Conservation (phyloP, 768 basidiomycete genomes). For the Plicaturopsis crispa region DNA sequence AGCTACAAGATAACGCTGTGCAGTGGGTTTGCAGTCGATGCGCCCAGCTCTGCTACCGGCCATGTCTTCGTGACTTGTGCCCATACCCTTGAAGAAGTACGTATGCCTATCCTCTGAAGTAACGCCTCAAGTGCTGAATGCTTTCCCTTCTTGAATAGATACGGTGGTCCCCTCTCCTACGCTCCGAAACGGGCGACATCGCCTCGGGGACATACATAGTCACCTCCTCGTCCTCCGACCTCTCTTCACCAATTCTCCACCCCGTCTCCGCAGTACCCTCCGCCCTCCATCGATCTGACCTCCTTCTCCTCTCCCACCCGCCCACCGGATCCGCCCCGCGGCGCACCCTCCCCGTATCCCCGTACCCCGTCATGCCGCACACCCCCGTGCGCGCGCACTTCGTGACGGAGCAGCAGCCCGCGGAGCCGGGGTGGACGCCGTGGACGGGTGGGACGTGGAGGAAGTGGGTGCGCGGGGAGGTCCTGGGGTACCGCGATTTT, state of each 20-base stretch:
- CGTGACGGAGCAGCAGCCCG: slow-evolving; percentile 34
- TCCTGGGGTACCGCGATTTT: slow-evolving; percentile 55
- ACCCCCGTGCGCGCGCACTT: slow-evolving; percentile 46
- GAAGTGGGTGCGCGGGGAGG: slow-evolving; percentile 42
- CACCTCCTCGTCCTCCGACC: slow-evolving; percentile 25
- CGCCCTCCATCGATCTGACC: slow-evolving; percentile 51
- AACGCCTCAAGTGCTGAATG: slow-evolving; percentile 1
- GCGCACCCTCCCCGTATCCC: slow-evolving; percentile 49
- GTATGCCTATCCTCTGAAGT: slow-evolving; percentile 5
- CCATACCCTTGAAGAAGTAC: slow-evolving; percentile 57
- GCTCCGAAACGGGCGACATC: slow-evolving; percentile 6
- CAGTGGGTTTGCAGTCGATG: slow-evolving; percentile 49
- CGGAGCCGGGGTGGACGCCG: slow-evolving; percentile 34
- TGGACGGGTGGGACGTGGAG: slow-evolving; percentile 49
- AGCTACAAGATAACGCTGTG: slow-evolving; percentile 41
- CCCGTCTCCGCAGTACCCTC: slow-evolving; percentile 42
- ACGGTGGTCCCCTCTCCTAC: slow-evolving; percentile 23
- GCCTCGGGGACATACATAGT: slow-evolving; percentile 37
- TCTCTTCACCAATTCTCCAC: slow-evolving; percentile 19
- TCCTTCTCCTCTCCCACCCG: slow-evolving; percentile 35
- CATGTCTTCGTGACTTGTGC: slow-evolving; percentile 47
- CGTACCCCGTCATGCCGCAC: slow-evolving; percentile 45
- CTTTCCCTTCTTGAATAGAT: slow-evolving; percentile 18
- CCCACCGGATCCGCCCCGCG: slow-evolving; percentile 16
- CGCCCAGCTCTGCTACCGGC: slow-evolving; percentile 12